Evolutionary conservation across 1,284 basidiomycete species (phyloP).

Genomic region (Apiotrichum siamense): DNA sequence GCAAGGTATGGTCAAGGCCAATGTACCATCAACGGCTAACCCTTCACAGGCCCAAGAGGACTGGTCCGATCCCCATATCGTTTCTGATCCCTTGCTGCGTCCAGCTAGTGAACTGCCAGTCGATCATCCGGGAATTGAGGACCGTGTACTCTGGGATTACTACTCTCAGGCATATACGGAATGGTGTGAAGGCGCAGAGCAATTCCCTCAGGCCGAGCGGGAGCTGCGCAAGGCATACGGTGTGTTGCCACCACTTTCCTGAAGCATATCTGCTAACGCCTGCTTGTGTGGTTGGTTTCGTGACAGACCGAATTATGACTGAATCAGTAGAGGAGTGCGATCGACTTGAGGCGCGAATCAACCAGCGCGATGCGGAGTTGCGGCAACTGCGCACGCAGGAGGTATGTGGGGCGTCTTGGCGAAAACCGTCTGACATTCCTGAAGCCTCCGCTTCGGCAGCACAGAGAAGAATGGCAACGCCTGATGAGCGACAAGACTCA

Average conservation of each 20-base stretch:
- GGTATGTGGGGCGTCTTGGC: conserved; percentile 24
- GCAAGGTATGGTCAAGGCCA: conserved; percentile 32
- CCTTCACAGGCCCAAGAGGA: conserved; percentile 47
- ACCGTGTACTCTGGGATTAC: conserved; percentile 69
- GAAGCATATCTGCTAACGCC: not conserved
- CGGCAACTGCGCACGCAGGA: conserved; percentile 37
- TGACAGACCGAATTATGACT: conserved; percentile 34
- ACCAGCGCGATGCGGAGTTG: conserved; percentile 28
- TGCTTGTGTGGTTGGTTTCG: not conserved
- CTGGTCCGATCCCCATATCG: conserved; percentile 61
- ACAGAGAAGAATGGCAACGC: conserved; percentile 42
- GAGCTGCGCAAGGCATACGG: conserved; percentile 68
- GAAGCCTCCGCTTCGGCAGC: conserved; percentile 36
- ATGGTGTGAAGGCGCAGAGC: conserved; percentile 62
- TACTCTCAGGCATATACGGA: conserved; percentile 61
- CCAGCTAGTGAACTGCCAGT: conserved; percentile 30
- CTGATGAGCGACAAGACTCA: conserved; percentile 44
- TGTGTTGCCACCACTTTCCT: conserved; percentile 12
- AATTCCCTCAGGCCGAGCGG: conserved; percentile 63
- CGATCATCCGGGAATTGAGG: conserved; percentile 51
- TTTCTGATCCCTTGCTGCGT: conserved; percentile 59
- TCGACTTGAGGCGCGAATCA: conserved; percentile 28
- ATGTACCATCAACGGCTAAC: not conserved
- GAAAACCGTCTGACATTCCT: conserved; percentile 1
- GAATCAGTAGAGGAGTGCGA: conserved; percentile 34